phyloP scores from a whole-genome alignment of 1,284 basidiomycete species.

The Trichosporon asahii region DNA sequence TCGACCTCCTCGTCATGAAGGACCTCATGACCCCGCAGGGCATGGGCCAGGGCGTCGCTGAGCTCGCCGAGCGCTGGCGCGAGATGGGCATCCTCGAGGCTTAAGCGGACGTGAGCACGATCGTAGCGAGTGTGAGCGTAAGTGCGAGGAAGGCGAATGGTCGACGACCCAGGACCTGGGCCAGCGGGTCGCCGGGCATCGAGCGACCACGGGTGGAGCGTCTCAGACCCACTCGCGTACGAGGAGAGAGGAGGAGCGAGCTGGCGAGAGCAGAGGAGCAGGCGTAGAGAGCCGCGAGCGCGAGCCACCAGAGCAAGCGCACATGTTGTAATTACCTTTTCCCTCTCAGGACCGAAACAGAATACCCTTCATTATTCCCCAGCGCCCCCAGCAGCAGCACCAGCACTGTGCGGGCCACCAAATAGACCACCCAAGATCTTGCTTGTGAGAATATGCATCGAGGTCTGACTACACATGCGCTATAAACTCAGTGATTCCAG shows the following conservation, averaged over 20 bases:
- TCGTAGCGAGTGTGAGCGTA: not conserved
- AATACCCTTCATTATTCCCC: not conserved
- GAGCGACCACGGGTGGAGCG: not conserved
- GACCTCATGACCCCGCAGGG: conserved; percentile 58
- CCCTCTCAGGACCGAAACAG: not conserved
- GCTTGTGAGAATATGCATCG: not conserved
- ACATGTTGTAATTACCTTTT: not conserved
- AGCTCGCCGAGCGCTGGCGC: conserved; percentile 84
- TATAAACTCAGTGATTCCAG: not conserved
- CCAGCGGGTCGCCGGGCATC: not conserved
- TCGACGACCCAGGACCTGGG: no score
- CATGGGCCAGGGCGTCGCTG: conserved; percentile 60
- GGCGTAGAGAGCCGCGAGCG: not conserved
- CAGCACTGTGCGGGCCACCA: no score
- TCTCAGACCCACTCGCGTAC: not conserved
- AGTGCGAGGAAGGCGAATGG: not conserved
- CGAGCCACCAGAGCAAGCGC: not conserved
- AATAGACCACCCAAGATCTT: not conserved
- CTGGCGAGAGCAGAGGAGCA: no score
- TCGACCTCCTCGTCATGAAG: conserved; percentile 84
- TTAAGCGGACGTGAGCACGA: conserved; percentile 17
- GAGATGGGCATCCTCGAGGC: conserved; percentile 70
- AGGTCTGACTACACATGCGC: not conserved
- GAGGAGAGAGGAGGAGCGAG: not conserved
- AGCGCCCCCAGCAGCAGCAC: no score